Base-by-base conservation (phyloP, 352 stramenopile species). In the Aphanomyces stellatus region DNA sequence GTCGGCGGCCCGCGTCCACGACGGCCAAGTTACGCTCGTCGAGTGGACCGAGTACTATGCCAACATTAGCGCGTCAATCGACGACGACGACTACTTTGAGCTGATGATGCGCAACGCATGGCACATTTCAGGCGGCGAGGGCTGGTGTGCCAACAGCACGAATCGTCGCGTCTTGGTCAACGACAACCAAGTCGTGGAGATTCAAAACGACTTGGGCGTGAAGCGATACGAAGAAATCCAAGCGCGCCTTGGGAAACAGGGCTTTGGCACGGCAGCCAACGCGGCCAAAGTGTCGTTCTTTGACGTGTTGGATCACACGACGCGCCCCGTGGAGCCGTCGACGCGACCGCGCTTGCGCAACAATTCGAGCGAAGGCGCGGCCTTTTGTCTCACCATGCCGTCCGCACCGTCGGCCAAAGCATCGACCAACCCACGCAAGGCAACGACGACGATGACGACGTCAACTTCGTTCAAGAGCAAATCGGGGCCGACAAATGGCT, bases 61-160 rank as follows among this genome's bases (percentile, higher is more conserved):
- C 46, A 96, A 96, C 71, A 75, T 97, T 7, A 93, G 81, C 53
- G 87, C 87, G 4, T 87, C 75, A 43, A 92, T 97, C 65, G 90
- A 95, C 41, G 79, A 90, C 57, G 87, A 97, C 69, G 85, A 96
- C 60, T 94, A 91, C 56, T 97, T 97, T 65, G 88, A 96, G 71
- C 74, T 93, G 28, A 96, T 97, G 81, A 89, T 97, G 69, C 83
- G 87, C 68, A 96, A 90, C 46, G 87, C 51, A 48, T 90, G 88
- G 85, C 81, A 88, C 53, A 84, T 95, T 17, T 80, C 75, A 1
- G 87, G 86, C 15, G 87, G 86, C 15, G 61, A 73, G 1, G 86
- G 81, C 2, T 72, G 71, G 42, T 74, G 69, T n/a, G 78, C 79
- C n/a, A 92, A 88, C 74, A 80, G 74, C 10, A 86, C 76, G 31